These are phyloP conservation scores for Asclepias syriaca DNA, from an alignment of 257 asterid species.

Conservation along the genomic window DNA sequence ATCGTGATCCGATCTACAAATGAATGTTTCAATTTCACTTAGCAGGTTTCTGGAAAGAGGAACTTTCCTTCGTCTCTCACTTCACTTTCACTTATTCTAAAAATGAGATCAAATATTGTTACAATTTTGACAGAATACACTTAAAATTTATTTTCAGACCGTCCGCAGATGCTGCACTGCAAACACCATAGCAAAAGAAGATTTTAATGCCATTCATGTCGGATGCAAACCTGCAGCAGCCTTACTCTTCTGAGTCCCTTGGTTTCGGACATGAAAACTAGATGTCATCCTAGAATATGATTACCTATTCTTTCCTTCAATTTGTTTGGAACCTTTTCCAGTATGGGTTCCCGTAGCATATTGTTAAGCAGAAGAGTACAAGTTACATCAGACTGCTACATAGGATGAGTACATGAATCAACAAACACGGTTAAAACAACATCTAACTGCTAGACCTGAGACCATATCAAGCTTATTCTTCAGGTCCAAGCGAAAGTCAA, in stretches of 20 bases:
- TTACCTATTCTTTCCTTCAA: not conserved
- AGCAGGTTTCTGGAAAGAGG: not conserved
- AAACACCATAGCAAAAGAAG: not conserved
- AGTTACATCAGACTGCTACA: not conserved
- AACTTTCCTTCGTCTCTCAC: too few species aligned
- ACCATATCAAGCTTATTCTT: not conserved
- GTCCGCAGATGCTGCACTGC: not conserved
- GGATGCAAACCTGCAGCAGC: not conserved
- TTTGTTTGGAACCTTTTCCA: not conserved
- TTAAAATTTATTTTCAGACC: not conserved
- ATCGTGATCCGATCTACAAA: too few species aligned
- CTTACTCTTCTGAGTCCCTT: too few species aligned
- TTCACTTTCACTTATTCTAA: too few species aligned
- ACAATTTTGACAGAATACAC: too few species aligned
- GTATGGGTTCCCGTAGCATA: not conserved
- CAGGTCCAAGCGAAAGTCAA: not conserved
- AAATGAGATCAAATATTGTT: too few species aligned
- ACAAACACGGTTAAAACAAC: not conserved
- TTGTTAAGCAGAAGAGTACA: not conserved
- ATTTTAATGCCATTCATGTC: not conserved
- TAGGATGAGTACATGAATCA: not conserved
- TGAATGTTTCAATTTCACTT: not conserved
- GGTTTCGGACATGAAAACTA: too few species aligned
- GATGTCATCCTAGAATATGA: too few species aligned
- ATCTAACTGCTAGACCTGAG: not conserved